Conservation (phyloP, 345 rosid genomes). For the Excoecaria agallocha region DNA sequence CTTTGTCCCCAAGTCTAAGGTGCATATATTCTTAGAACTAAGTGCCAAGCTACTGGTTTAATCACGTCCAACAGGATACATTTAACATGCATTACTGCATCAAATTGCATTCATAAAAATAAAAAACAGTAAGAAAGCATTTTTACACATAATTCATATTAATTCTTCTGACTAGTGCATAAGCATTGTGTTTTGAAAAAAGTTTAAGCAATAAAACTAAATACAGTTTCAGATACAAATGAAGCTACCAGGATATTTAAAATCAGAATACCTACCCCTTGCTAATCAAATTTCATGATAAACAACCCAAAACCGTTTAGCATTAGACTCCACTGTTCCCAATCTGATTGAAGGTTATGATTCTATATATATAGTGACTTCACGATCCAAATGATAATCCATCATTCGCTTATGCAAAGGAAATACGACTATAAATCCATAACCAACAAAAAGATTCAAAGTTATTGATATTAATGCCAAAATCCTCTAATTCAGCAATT, state of each 20-base stretch:
- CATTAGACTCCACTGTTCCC: not conserved
- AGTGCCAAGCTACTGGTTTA: not conserved
- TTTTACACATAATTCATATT: not conserved
- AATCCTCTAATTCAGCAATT: not conserved
- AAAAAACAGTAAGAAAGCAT: not conserved
- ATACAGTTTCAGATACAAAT: not conserved
- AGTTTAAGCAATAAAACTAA: too few relatives aligned
- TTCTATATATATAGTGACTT: not conserved
- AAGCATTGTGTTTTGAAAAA: not conserved
- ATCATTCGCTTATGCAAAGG: not conserved
- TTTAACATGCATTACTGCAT: not conserved
- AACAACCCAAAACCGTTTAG: not conserved
- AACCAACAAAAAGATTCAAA: not conserved
- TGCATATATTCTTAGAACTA: not conserved
- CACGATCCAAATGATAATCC: not conserved
- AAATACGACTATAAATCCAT: not conserved
- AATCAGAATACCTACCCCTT: not conserved
- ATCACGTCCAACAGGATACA: not conserved
- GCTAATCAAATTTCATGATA: not conserved
- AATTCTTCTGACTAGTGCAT: not conserved
- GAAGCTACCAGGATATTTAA: conserved; percentile 1
- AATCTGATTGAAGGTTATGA: not conserved
- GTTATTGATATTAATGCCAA: not conserved
- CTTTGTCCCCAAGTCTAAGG: not conserved
- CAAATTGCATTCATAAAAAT: not conserved